phyloP scores from a whole-genome alignment of 176 grass and related monocot species.

The Cenchrus fungigraminus region DNA sequence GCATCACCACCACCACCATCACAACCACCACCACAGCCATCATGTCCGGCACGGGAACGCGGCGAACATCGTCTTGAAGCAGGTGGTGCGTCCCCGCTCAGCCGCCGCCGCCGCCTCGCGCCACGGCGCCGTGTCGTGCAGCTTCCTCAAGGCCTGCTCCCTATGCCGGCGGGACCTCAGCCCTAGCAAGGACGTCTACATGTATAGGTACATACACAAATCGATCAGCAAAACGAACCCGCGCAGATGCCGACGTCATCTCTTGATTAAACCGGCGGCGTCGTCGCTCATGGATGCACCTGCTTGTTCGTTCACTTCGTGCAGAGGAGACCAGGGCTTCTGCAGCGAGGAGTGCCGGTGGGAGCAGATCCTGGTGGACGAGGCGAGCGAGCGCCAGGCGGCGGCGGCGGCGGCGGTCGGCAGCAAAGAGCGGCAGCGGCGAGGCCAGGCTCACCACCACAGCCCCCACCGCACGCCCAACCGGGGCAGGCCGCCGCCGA shows the following conservation, averaged over 20 bases:
- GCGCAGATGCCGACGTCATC: neutral
- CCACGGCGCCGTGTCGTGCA: slow-evolving; percentile 30
- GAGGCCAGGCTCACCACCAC: slow-evolving; percentile 25
- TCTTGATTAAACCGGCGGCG: neutral
- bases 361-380: slow-evolving; percentile 61
- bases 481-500: slow-evolving; percentile 27
- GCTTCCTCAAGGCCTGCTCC: slow-evolving; percentile 64
- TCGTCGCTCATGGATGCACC: neutral
- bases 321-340: slow-evolving; percentile 71
- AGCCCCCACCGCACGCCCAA: slow-evolving; percentile 34
- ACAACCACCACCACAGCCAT: neutral
- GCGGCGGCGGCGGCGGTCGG: slow-evolving; percentile 5
- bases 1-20: slow-evolving; percentile 10
- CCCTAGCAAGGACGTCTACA: slow-evolving; percentile 60
- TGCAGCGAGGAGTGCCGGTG: slow-evolving; percentile 66
- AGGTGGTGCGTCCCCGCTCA: slow-evolving; percentile 27
- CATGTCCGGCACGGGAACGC: slow-evolving; percentile 33
- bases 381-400: slow-evolving; percentile 39
- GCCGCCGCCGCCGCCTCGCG: neutral
- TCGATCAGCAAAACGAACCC: neutral
- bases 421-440: slow-evolving; percentile 31
- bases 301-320: neutral
- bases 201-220: slow-evolving; percentile 55
- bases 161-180: slow-evolving; percentile 56
- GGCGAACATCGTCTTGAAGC: slow-evolving; percentile 55